phyloP scores from a whole-genome alignment of 1,284 basidiomycete species.

The Cerrena zonata region DNA sequence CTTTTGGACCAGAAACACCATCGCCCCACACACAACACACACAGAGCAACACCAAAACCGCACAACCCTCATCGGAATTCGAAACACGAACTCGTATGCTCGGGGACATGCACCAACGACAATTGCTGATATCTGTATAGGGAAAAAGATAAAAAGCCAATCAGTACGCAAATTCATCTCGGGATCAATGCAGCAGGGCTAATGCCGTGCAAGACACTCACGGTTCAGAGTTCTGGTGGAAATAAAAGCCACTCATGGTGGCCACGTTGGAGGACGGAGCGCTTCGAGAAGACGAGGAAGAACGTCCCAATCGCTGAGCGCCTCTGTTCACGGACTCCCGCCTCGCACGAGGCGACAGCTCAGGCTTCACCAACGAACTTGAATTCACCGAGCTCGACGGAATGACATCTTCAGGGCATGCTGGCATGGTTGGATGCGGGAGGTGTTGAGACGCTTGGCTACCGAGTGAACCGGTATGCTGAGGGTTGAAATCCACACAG shows the following conservation, averaged over 20 bases:
- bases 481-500: constrained; percentile 42
- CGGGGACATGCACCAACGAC: constrained; percentile 36
- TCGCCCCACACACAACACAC: constrained; percentile 1
- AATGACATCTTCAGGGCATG: constrained; percentile 12
- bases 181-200: neutral
- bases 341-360: constrained; percentile 21
- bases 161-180: constrained; percentile 1
- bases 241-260: constrained; percentile 88
- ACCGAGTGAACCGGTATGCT: constrained; percentile 16
- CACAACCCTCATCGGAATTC: constrained; percentile 40
- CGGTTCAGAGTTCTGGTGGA: constrained; percentile 51
- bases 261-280: constrained; percentile 35
- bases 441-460: constrained; percentile 7
- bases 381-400: constrained; percentile 6
- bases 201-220: constrained; percentile 16
- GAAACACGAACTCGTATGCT: constrained; percentile 33
- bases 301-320: constrained; percentile 20
- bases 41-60: constrained; percentile 5
- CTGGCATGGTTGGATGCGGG: constrained; percentile 5
- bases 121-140: constrained; percentile 37
- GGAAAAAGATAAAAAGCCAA: too few species aligned
- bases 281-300: constrained; percentile 18
- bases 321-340: constrained; percentile 24
- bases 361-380: constrained; percentile 18
- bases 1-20: neutral